Conservation (phyloP, 257 asterid species). For the Rubia yunnanensis region DNA sequence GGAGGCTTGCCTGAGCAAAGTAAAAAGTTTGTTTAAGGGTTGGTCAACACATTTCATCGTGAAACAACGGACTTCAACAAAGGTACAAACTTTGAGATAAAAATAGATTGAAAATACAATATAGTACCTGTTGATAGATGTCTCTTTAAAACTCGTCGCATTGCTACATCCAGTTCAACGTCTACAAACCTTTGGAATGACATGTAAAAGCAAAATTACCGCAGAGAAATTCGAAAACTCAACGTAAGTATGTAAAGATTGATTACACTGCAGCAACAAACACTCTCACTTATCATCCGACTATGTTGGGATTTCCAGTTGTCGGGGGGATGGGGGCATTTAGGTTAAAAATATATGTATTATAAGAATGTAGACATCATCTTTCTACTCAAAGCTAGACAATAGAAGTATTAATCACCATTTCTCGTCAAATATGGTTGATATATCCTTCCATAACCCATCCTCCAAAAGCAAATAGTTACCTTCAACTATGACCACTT, state of each 20-base stretch:
- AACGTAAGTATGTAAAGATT: neutral
- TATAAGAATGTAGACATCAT: neutral
- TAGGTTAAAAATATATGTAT: neutral
- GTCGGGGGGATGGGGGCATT: too few species aligned
- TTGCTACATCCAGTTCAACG: conserved; percentile 67
- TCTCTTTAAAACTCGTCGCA: conserved; percentile 77
- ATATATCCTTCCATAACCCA: conserved; percentile 68
- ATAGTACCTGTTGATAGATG: conserved; percentile 74
- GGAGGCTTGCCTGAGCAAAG: conserved; percentile 53
- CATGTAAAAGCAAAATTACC: neutral
- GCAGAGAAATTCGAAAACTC: neutral
- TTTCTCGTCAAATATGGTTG: conserved; percentile 69
- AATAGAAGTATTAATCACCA: conserved; percentile 40
- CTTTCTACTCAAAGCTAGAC: neutral
- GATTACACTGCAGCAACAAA: neutral
- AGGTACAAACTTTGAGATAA: neutral
- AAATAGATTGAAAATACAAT: neutral
- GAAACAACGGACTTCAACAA: neutral
- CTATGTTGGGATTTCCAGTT: neutral
- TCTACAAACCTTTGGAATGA: conserved; percentile 63
- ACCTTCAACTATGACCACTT: conserved; percentile 89
- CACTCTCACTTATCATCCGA: neutral
- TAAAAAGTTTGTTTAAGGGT: conserved; percentile 3
- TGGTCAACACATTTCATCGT: neutral
- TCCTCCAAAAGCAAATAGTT: conserved; percentile 77